Evolutionary conservation across 768 basidiomycete genomes (phyloP), one percentile per base, ranked within the genome.

Genomic region (Collybia sordida): DNA sequence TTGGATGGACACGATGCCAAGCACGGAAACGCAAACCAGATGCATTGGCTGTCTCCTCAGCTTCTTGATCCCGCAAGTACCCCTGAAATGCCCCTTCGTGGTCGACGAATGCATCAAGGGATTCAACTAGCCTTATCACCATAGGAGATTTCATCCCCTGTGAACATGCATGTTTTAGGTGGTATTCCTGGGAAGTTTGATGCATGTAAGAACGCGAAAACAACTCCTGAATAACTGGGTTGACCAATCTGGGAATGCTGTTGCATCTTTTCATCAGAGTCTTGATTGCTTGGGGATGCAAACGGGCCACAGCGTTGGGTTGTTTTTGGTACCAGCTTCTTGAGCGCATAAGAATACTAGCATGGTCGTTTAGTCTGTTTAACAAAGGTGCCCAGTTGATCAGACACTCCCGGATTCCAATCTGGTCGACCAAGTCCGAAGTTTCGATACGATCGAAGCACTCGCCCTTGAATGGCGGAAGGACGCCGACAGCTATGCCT

Each of bases 361-460:
- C 61, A 45, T 65, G 56, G 2, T 49, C 43, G 54, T 73, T 77
- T 15, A 47, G 49, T 36, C 56, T 63, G 46, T 69, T 72, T 42
- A 74, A 48, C 42, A 75, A 52, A 15, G 69, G 67, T 19, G 61
- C 68, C 73, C 73, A 74, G 48, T 68, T 64, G 12, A 52, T 52
- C 36, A 74, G 56, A 47, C 68, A 66, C 36, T 61, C 65, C 35
- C 59, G 45, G 15, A 72, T 56, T 6, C 65, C 68, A 12, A 64
- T 45, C 12, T 58, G 53, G 50, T 74, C 75, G 17, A 62, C 58
- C 57, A 74, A 56, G 51, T 67, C 63, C 3, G 66, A 70, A 2
- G 66, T 55, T 52, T 74, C 73, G 19, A 74, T 64, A 18, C 73
- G 64, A 51, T 75, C 73, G 45, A 77, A 75, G 23, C 63, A 64